Conservation (phyloP, 2,329 filamentous ascomycete species). For the Mollisiaceae sp. region DNA sequence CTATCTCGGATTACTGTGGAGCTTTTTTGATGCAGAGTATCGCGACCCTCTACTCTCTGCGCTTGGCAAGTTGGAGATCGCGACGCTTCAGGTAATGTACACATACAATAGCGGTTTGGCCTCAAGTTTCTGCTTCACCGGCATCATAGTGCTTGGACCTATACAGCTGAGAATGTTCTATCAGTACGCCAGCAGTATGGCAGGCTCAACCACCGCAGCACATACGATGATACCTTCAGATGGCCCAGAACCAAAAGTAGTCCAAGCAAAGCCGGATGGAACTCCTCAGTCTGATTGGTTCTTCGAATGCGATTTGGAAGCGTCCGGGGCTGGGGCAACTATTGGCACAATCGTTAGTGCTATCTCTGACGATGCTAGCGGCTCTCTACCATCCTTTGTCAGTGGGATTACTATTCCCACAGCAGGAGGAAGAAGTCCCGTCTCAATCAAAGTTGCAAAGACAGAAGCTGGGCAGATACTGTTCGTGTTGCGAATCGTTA, state of each 20-base stretch:
- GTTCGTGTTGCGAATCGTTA: background rate
- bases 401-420: conserved; percentile 5
- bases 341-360: conserved; percentile 8
- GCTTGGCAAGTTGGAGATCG: conserved; percentile 15
- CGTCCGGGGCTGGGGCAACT: background rate
- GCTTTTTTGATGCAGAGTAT: conserved; percentile 4
- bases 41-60: background rate
- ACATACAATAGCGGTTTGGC: conserved; percentile 7
- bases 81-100: conserved; percentile 11
- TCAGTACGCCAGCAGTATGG: conserved; percentile 7
- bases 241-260: background rate
- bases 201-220: conserved; percentile 1
- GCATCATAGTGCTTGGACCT: conserved; percentile 11
- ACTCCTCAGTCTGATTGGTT: background rate
- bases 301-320: conserved; percentile 10
- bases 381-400: conserved; percentile 9
- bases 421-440: background rate
- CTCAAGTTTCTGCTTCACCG: conserved; percentile 12
- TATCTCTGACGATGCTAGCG: conserved; percentile 7
- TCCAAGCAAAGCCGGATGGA: background rate
- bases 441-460: conserved; percentile 4
- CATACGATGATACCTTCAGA: background rate
- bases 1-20: background rate
- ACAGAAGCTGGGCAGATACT: background rate
- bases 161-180: conserved; percentile 14